phyloP scores from a whole-genome alignment of 139 green algal species.

The Chlorella sp. region DNA sequence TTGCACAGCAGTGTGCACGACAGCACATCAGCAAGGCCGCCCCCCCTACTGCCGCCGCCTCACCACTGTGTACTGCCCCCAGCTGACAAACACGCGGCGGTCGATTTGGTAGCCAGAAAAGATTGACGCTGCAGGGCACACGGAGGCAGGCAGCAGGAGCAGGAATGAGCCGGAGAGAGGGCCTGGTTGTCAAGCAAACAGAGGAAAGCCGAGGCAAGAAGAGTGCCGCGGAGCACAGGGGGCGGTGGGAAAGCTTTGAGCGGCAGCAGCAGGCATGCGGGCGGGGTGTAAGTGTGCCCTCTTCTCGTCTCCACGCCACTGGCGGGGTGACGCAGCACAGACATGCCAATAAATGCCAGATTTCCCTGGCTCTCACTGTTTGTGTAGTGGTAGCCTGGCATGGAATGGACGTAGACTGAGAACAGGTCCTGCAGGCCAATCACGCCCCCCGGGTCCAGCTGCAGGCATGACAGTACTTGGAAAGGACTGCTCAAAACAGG shows the following conservation, averaged over 20 bases:
- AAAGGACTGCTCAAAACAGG: too few species aligned
- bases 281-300: neutral
- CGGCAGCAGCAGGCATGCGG: too few species aligned
- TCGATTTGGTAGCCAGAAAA: slow-evolving; percentile 30
- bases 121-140: slow-evolving; percentile 9
- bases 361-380: neutral
- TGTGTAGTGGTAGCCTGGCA: slow-evolving; percentile 5
- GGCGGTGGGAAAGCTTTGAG: too few species aligned
- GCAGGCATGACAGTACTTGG: neutral
- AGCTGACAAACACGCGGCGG: slow-evolving; percentile 16
- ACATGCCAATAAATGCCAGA: too few species aligned
- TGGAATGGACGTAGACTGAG: slow-evolving; percentile 36
- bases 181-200: neutral
- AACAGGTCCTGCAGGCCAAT: slow-evolving; percentile 37
- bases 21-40: neutral
- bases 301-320: neutral
- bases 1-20: too few species aligned
- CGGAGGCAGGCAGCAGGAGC: neutral
- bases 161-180: neutral
- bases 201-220: neutral
- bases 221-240: too few species aligned
- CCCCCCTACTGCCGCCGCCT: neutral
- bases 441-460: neutral
- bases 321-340: neutral
- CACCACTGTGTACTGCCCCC: slow-evolving; percentile 41